Conservation (phyloP, 208 protist species). For the Herpetomonas tarakana region DNA sequence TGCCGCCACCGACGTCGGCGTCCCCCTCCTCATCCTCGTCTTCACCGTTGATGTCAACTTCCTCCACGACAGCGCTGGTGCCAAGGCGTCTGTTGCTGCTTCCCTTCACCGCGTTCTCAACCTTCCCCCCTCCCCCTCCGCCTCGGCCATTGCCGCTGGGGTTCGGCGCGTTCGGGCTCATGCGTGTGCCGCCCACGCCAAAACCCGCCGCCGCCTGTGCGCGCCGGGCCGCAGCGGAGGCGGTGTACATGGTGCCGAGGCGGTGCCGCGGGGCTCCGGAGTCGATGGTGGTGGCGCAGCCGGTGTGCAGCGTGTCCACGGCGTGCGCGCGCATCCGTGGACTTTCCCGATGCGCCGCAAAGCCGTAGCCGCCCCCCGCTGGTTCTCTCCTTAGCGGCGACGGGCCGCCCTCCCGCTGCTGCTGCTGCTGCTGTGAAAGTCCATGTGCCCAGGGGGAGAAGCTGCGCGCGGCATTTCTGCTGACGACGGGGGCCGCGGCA, state of each 20-base stretch:
- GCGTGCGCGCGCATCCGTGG: neutral
- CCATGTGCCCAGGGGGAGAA: conserved; percentile 1
- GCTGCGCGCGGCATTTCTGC: neutral
- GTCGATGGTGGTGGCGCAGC: neutral
- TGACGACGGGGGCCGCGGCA: neutral
- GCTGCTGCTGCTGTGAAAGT: neutral
- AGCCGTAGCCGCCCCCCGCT: neutral
- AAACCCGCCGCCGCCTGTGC: neutral
- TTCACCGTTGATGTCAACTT: neutral
- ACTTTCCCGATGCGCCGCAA: neutral
- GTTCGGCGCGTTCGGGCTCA: neutral
- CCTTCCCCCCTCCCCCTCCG: too few species aligned
- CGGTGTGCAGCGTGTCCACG: neutral
- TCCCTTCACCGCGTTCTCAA: too few species aligned
- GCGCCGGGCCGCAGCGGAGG: neutral
- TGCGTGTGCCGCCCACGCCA: neutral
- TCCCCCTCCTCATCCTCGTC: neutral
- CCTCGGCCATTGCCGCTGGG: too few species aligned
- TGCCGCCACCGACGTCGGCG: neutral
- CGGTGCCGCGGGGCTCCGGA: neutral
- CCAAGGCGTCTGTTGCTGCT: neutral
- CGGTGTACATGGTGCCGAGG: conserved; percentile 1
- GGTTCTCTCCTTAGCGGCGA: too few species aligned
- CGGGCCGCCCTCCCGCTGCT: neutral
- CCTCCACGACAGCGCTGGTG: neutral